A percentile compares a stretch with the other conserved stretches of the same genome.
Evolutionary conservation across 768 basidiomycete genomes (phyloP).

Genomic region (Psilocybe cubensis): DNA sequence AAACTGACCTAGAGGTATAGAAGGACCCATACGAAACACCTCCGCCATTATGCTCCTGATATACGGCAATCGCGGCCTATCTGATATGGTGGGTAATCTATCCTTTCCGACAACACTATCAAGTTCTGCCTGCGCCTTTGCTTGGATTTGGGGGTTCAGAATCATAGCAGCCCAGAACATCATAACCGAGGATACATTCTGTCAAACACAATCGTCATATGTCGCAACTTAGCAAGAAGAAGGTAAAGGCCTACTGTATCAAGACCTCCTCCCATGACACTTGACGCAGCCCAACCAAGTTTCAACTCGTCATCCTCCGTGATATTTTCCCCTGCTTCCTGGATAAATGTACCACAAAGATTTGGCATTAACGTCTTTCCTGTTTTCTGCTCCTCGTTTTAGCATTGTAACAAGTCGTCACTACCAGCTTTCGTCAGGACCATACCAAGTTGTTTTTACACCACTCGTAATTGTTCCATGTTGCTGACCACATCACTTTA

Average conservation of each 20-base stretch:
- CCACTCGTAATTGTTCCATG: conserved; percentile 32
- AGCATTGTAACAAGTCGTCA: background rate
- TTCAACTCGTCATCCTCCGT: conserved; percentile 37
- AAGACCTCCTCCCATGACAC: conserved; percentile 8
- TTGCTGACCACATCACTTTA: background rate
- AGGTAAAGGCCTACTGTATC: background rate
- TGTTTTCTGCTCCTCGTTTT: conserved; percentile 27
- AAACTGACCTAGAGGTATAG: conserved; percentile 3
- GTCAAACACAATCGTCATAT: conserved; percentile 24
- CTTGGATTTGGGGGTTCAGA: conserved; percentile 22
- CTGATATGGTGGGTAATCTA: conserved; percentile 22
- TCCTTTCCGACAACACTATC: conserved; percentile 25
- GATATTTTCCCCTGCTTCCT: conserved; percentile 29
- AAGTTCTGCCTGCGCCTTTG: conserved; percentile 26
- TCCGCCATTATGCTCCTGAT: conserved; percentile 24
- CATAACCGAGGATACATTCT: conserved; percentile 38
- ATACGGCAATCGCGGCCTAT: conserved; percentile 22
- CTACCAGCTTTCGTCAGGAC: too few species aligned
- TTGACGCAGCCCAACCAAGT: conserved; percentile 37
- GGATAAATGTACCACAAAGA: conserved; percentile 33
- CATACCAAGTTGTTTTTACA: conserved; percentile 38
- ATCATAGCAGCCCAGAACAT: conserved; percentile 36
- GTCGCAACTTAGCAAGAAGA: background rate
- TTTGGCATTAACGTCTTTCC: conserved; percentile 40
- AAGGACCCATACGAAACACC: conserved; percentile 16